These are phyloP conservation scores for Buddleja alternifolia DNA, from an alignment of 257 asterid species.

Conservation along the genomic window DNA sequence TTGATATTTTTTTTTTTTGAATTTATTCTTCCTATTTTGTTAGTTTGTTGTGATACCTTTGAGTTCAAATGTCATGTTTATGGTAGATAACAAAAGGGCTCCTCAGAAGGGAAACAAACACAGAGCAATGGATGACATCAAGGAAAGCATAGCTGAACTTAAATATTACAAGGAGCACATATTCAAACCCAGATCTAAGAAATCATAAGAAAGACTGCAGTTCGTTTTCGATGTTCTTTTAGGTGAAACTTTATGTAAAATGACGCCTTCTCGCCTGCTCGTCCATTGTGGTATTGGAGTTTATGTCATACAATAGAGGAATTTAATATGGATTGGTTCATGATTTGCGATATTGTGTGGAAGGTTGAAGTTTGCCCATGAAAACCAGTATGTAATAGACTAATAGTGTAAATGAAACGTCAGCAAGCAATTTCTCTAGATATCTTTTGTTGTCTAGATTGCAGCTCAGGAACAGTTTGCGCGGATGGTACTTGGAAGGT, in stretches of 20 bases:
- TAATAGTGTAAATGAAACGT: neutral
- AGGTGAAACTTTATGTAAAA: neutral
- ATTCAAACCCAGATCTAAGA: conserved; percentile 59
- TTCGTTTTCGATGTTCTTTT: conserved; percentile 10
- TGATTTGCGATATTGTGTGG: conserved; percentile 6
- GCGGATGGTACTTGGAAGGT: too few species aligned
- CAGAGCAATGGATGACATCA: conserved; percentile 93
- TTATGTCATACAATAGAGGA: neutral
- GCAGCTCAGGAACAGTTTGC: too few species aligned
- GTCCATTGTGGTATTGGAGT: neutral
- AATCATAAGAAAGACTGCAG: conserved; percentile 35
- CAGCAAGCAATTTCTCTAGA: neutral
- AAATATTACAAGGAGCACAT: conserved; percentile 77
- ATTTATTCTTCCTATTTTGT: conserved; percentile 5
- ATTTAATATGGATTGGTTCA: neutral
- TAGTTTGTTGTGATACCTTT: neutral
- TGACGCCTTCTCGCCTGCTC: neutral
- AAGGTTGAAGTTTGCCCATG: neutral
- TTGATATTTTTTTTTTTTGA: neutral
- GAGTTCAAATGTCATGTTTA: conserved; percentile 1
- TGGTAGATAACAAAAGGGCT: conserved; percentile 66
- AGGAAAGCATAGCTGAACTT: conserved; percentile 88
- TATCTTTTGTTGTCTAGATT: too few species aligned
- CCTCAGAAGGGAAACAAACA: conserved; percentile 82
- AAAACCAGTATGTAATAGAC: neutral